Evolutionary conservation across 129 eudicot species (phyloP), one percentile per base, ranked within the genome.

Genomic region (Solidago caesia): DNA sequence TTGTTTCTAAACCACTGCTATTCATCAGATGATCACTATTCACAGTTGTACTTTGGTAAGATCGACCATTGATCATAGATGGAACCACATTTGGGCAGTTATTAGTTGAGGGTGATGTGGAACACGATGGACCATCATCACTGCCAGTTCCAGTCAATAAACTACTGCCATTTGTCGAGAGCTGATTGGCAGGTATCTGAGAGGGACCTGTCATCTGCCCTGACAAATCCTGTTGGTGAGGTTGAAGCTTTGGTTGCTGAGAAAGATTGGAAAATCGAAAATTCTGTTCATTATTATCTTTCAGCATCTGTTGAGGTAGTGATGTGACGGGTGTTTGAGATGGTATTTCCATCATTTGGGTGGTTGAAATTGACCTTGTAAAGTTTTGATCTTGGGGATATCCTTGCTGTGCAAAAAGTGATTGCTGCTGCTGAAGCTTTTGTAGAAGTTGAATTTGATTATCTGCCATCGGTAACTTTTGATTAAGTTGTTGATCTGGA

Each of bases 81-180:
- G 84, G 89, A 45, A 74, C 82, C 9, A 57, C 43, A 63, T 72
- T 89, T 7, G 87, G 85, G 76, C 92, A 84, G 72, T 92, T 87
- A 44, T 92, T 92, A 8, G 92, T 84, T 73, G 98, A 92, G 44
- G 96, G 98, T 62, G 98, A 92, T 44, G 98, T 92, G 48, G 98
- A 92, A 74, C 98, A 89, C 52, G 98, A 92, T 5, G 98, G 96
- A 68, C 86, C 76, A 43, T 92, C 98, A 70, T 92, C 98, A 63
- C 90, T 89, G 25, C 81, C 90, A 7, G 87, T 88, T 25, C 92
- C 87, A 5, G 83, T 62, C 70, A 84, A 80, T 71, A 79, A 79
- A 75, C 87, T 86, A 75, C 84, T 82, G 77, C 91, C 87, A 51
- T 73, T 78, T 73, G 88, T 73, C 6, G 96, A 82, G 52, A 81